A percentile compares a stretch with the other conserved stretches of the same genome.
These are phyloP conservation scores for Aspergillus ruber DNA, from an alignment of 2,329 filamentous ascomycete genomes.

Conservation along the genomic window DNA sequence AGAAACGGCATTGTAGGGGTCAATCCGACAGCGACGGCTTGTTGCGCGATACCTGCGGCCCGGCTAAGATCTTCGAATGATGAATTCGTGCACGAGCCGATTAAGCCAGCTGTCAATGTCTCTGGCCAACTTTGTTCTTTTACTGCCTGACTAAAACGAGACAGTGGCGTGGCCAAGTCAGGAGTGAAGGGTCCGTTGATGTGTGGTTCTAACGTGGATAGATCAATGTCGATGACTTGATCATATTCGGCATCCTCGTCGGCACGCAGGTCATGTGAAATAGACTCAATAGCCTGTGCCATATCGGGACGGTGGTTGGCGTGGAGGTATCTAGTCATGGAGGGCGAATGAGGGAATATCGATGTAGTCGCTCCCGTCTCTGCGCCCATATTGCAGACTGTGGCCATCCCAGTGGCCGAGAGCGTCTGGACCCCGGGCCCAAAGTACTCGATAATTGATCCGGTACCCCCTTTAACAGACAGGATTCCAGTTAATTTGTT, in stretches of 20 bases:
- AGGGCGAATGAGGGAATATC: slow-evolving; percentile 94
- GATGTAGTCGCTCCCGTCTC: slow-evolving; percentile 73
- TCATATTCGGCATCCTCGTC: slow-evolving; percentile 94
- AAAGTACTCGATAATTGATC: slow-evolving; percentile 59
- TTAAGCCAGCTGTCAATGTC: slow-evolving; percentile 92
- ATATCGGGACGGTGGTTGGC: slow-evolving; percentile 88
- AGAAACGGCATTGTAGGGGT: slow-evolving; percentile 93
- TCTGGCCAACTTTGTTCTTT: slow-evolving; percentile 94
- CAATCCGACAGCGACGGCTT: slow-evolving; percentile 84
- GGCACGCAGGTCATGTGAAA: slow-evolving; percentile 76
- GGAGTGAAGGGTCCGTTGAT: slow-evolving; percentile 99
- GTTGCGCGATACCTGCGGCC: slow-evolving; percentile 80
- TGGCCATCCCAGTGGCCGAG: slow-evolving; percentile 80
- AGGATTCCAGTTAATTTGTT: slow-evolving; percentile 94
- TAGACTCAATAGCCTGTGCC: slow-evolving; percentile 78
- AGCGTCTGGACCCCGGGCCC: slow-evolving; percentile 68
- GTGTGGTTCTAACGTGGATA: slow-evolving; percentile 89
- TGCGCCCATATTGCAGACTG: slow-evolving; percentile 65
- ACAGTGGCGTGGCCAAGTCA: slow-evolving; percentile 94
- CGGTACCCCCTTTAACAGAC: slow-evolving; percentile 96
- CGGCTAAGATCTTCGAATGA: slow-evolving; percentile 88
- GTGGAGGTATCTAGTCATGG: slow-evolving; percentile 91
- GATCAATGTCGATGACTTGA: slow-evolving; percentile 91
- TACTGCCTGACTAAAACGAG: slow-evolving; percentile 91
- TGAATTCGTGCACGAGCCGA: slow-evolving; percentile 96